Evolutionary conservation across 1,139 yeast genomes (phyloP), one percentile per base, ranked within the genome.

Genomic region (Kodamaea derodonti): DNA sequence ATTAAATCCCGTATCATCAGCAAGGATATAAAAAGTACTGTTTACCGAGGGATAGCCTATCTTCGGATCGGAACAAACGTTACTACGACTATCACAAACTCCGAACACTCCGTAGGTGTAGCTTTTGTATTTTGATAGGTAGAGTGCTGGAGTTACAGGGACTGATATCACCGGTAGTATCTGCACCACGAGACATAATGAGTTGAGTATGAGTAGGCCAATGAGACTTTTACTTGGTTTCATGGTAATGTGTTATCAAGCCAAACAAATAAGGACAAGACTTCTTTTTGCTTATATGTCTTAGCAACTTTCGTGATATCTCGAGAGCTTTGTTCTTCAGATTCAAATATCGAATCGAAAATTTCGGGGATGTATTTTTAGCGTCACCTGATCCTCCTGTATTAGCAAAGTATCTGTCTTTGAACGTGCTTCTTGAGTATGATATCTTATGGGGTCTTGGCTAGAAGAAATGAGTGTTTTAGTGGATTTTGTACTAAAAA

Each of bases 21-120:
- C 42, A 13, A 35, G 31, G 2, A 33, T 38, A 24, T 45, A 51
- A 35, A 56, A 54, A 2, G 49, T 34, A 38, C 52, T 48, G 35
- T 46, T 55, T 14, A 41, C 44, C 13, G 56, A 47, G 1, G 69
- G 66, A 40, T 69, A 69, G 2, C 75, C 75, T 15, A 69, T 63
- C 13, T 43, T 40, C 1, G 70, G 60, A 0, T 32, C 24, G 2
- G 73, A 57, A 39, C 75, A 69, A 3, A 40, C 35, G 10, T 48
- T 39, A 7, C 47, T 41, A 13, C 38, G 39, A 26, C 50, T 41
- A 38, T 66, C 62, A 46, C 75, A 69, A 23, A 69, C 45, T 2
- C 75, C 75, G 49, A 69, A 65, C 12, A 69, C 73, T 2, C 75
- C 75, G 49, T 61, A 69, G n/a, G 61, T 55, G 35, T 54, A 48